These are phyloP conservation scores for Monosporascus ibericus DNA, from an alignment of 2,329 filamentous ascomycete genomes.

Conservation along the genomic window DNA sequence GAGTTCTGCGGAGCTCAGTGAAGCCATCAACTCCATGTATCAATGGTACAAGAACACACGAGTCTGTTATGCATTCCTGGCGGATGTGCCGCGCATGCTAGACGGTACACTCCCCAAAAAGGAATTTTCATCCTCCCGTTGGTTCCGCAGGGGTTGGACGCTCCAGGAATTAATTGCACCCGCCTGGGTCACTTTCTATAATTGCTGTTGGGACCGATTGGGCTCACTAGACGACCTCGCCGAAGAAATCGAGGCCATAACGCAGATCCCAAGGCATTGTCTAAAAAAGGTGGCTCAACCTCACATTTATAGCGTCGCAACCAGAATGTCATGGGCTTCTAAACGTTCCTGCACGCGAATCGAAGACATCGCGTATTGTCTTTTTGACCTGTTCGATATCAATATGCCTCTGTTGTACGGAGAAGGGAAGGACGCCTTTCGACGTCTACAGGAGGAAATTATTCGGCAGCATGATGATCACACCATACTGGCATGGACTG, in stretches of 20 bases:
- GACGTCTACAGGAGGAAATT: slow-evolving; percentile 2
- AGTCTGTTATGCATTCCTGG: slow-evolving; percentile 1
- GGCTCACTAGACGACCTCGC: background rate
- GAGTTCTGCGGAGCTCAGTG: background rate
- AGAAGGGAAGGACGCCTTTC: background rate
- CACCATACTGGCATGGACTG: background rate
- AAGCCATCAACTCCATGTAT: slow-evolving; percentile 3
- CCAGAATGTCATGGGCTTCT: slow-evolving; percentile 1
- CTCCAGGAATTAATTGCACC: too few relatives aligned
- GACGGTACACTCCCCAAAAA: too few relatives aligned
- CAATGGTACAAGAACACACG: background rate
- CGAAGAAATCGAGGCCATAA: background rate
- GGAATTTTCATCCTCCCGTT: too few relatives aligned
- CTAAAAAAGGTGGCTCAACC: too few relatives aligned
- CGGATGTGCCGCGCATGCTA: background rate
- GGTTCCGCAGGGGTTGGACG: too few relatives aligned
- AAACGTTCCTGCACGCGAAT: background rate
- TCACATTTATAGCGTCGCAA: background rate
- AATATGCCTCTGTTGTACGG: slow-evolving; percentile 4
- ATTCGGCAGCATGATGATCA: background rate
- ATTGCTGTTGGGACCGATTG: too few relatives aligned
- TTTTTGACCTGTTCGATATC: slow-evolving; percentile 1
- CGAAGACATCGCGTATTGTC: slow-evolving; percentile 2
- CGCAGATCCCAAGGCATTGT: too few relatives aligned
- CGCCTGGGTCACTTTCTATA: too few relatives aligned